phyloP scores from a whole-genome alignment of 2,329 filamentous ascomycete species.

The Neonectria coccinea region DNA sequence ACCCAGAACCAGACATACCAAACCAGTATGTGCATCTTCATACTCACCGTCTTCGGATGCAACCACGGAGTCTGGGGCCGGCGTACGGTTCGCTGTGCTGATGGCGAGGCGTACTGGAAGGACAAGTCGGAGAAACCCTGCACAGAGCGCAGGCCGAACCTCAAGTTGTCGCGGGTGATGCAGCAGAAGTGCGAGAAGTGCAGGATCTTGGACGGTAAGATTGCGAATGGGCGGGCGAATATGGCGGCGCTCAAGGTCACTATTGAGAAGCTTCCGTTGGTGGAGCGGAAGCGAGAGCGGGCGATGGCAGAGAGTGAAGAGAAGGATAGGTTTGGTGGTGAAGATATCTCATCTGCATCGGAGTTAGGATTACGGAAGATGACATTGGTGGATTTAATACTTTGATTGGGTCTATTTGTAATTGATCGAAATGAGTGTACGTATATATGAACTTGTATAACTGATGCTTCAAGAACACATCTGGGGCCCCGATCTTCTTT shows the following conservation, averaged over 20 bases:
- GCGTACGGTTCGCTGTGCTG: conserved; percentile 39
- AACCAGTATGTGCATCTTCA: conserved; percentile 47
- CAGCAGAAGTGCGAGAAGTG: conserved; percentile 42
- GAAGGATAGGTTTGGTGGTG: neutral
- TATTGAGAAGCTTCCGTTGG: conserved; percentile 11
- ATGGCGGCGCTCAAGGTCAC: conserved; percentile 30
- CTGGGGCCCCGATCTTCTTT: too few relatives aligned
- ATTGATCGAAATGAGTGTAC: neutral
- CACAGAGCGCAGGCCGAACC: conserved; percentile 33
- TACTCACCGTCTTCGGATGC: conserved; percentile 44
- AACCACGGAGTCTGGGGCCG: conserved; percentile 44
- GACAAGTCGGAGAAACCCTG: neutral
- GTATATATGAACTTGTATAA: neutral
- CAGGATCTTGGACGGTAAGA: conserved; percentile 32
- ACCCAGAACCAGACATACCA: neutral
- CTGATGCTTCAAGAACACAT: neutral
- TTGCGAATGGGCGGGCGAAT: conserved; percentile 28
- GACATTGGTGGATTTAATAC: neutral
- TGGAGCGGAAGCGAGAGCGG: conserved; percentile 1
- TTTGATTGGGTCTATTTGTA: neutral
- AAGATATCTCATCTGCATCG: neutral
- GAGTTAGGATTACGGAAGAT: neutral
- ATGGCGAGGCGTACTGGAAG: conserved; percentile 29
- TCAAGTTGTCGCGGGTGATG: conserved; percentile 37
- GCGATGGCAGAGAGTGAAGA: neutral